Evolutionary conservation across 192 early-diverging fungal genomes (phyloP), one percentile per base, ranked within the genome.

Genomic region (Jimgerdemannia lactiflua): DNA sequence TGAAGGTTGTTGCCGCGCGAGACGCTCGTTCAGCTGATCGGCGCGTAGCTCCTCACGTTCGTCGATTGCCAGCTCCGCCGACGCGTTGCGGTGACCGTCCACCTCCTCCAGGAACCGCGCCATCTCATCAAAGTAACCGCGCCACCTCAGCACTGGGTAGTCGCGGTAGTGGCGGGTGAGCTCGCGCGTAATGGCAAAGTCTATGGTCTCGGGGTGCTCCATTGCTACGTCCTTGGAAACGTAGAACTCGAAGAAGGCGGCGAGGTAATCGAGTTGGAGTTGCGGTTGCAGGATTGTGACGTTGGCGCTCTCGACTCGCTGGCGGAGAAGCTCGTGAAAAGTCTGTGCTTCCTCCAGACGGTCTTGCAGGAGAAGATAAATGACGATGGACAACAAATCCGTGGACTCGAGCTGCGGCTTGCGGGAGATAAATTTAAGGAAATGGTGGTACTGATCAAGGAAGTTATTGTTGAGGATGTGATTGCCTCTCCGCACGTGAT

Each of bases 331-430:
- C 73, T n/a, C 10, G 43, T 42, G 17, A 42, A 66, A 4, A 75
- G 63, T 11, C 64, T 75, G 65, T 18, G 82, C 84, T 41, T 87
- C 86, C 7, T 71, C 64, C 63, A 87, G 75, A 19, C 86, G 75
- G 8, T 85, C 86, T 77, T 87, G 86, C 17, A 80, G 72, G 10
- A 87, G 8, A 3, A 87, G 72, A 68, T 87, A 87, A 0, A 85
- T 65, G 10, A 74, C 74, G 67, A 85, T 29, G 29, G 80, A 74
- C 4, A 84, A 49, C 6, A 82, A 67, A 71, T 87, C 86, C 10
- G 64, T 65, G 3, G 65, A 44, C 40, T 76, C 73, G 20, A 76
- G 75, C 3, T 18, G 10, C 4, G 74, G 73, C 44, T 84, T 84
- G 6, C 79, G 75, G 43, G 69, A 54, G 0, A 85, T 64, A 42